Evolutionary conservation across 148 eudicot species (phyloP), one percentile per base, ranked within the genome.

Genomic region (Camellia sinensis): DNA sequence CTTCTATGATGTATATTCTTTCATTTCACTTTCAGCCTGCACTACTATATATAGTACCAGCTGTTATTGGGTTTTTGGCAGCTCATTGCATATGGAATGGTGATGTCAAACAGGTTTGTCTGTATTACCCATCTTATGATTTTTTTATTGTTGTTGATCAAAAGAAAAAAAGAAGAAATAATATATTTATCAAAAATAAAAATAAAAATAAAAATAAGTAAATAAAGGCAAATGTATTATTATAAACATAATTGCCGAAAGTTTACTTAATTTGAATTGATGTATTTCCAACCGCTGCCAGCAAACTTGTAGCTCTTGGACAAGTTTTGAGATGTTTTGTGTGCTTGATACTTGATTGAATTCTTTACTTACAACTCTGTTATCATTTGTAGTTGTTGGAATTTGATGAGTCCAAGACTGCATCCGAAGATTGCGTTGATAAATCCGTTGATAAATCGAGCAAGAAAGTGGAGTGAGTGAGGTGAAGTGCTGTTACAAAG

Each of bases 11-110:
- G 68, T 18, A 14, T 56, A 57, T 71, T n/a, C 37, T 48, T 72
- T 80, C 57, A 14, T 80, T 41, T 75, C 78, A 67, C 50, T 88
- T 84, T 75, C 92, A 96, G 99, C 99, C 99, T 82, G 99, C 99
- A 10, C 90, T 97, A 40, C 87, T 97, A 15, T 97, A 97, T 80
- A 97, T 97, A 75, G 99, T 97, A 60, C 99, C 98, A 14, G 88
- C 91, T 70, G 99, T 92, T 43, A 91, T 90, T 76, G 99, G 99
- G 79, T 94, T 90, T 86, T 86, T 97, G 92, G 98, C 89, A 37
- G 86, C 78, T 70, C 99, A 97, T 80, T 93, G 92, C 81, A 43
- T 92, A 17, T 97, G 94, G 91, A 97, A 97, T 60, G 95, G 98
- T 37, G 99, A 97, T 13, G 90, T 97, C 65, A 94, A 94, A 83